Evolutionary conservation across 2,329 filamentous ascomycete genomes (phyloP).

Genomic region (Eurotiales sp.): DNA sequence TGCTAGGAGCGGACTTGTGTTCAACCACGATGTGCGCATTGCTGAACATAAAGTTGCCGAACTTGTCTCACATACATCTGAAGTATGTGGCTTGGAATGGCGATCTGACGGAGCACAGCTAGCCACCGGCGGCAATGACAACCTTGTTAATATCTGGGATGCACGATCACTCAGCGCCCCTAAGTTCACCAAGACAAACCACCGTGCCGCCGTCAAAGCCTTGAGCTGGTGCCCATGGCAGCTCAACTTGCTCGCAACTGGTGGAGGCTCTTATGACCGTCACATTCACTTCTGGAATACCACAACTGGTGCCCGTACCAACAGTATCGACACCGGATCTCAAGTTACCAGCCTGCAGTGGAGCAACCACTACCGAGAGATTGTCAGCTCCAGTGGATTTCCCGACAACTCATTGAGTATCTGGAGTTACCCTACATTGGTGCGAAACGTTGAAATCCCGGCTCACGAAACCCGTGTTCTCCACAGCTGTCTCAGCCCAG

Average conservation of each 20-base stretch:
- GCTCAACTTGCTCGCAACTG: conserved; percentile 91
- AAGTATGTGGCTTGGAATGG: conserved; percentile 98
- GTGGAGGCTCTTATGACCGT: conserved; percentile 91
- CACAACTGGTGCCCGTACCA: conserved; percentile 92
- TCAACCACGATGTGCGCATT: conserved; percentile 97
- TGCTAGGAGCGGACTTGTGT: conserved; percentile 89
- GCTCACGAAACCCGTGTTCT: conserved; percentile 95
- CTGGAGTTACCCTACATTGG: conserved; percentile 96
- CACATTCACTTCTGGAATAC: conserved; percentile 99
- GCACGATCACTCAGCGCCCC: conserved; percentile 87
- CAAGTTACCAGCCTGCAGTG: conserved; percentile 95
- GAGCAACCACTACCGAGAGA: conserved; percentile 96
- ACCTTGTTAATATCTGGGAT: conserved; percentile 98
- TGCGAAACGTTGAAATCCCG: conserved; percentile 96
- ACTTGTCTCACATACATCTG: conserved; percentile 93
- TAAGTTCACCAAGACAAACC: conserved; percentile 99
- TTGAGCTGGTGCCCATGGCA: conserved; percentile 99
- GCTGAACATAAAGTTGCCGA: conserved; percentile 98
- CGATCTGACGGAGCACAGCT: conserved; percentile 93
- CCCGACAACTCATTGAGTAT: conserved; percentile 99
- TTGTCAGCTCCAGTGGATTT: conserved; percentile 95
- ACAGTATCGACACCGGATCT: conserved; percentile 97
- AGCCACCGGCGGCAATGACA: conserved; percentile 96
- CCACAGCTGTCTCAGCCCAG: conserved; percentile 93
- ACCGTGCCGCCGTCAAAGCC: conserved; percentile 97